Conservation (phyloP, 352 stramenopile genomes). For the Globisporangium cylindrosporum region DNA sequence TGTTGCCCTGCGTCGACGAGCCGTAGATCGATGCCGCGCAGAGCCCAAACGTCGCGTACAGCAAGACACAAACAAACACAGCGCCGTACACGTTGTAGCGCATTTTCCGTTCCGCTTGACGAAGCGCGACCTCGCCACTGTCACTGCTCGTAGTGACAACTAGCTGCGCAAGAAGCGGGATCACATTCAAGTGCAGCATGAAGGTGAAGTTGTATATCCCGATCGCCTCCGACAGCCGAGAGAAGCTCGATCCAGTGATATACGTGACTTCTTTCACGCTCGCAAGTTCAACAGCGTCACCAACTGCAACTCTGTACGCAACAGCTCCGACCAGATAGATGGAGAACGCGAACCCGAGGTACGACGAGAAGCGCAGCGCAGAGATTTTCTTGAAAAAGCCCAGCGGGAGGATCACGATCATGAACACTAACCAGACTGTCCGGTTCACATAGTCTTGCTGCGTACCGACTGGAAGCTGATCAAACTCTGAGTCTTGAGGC, state of each 20-base stretch:
- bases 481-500: constrained; percentile 16
- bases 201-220: constrained; percentile 87
- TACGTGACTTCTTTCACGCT: neutral
- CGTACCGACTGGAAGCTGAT: constrained; percentile 23
- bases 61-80: constrained; percentile 40
- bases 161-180: constrained; percentile 62
- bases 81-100: constrained; percentile 40
- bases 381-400: constrained; percentile 72
- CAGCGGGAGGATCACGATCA: constrained; percentile 59
- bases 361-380: constrained; percentile 69
- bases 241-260: constrained; percentile 25
- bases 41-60: constrained; percentile 67
- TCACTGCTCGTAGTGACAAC: constrained; percentile 23
- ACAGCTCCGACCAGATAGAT: constrained; percentile 68
- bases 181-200: constrained; percentile 80
- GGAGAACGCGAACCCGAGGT: constrained; percentile 67
- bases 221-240: constrained; percentile 53
- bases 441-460: constrained; percentile 33
- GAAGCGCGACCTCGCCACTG: constrained; percentile 19
- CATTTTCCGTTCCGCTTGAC: constrained; percentile 32
- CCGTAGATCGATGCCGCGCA: constrained; percentile 65
- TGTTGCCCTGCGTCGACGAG: constrained; percentile 59
- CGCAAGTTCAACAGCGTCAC: constrained; percentile 6
- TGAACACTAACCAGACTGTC: constrained; percentile 58
- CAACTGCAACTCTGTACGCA: constrained; percentile 42